phyloP scores from a whole-genome alignment of 371 early-diverging fungal genomes.

The Coemansia sp. region DNA sequence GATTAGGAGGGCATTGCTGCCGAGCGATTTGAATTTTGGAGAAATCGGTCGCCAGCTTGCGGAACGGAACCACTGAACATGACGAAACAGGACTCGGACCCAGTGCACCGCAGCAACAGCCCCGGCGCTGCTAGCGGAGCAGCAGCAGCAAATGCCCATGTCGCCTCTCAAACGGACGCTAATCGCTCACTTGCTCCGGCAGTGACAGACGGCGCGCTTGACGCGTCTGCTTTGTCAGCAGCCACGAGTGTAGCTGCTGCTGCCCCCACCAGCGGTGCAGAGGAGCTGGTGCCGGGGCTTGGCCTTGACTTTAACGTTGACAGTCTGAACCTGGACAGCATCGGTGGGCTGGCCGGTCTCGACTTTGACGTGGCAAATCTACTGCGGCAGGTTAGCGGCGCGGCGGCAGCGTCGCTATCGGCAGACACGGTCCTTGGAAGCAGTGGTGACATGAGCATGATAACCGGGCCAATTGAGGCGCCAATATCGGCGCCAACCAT shows the following conservation, averaged over 20 bases:
- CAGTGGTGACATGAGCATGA: not conserved
- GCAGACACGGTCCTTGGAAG: not conserved
- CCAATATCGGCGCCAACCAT: not conserved
- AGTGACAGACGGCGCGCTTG: not conserved
- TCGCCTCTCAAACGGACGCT: not conserved
- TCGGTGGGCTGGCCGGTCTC: conserved; percentile 24
- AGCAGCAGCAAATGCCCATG: not conserved
- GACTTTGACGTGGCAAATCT: conserved; percentile 43
- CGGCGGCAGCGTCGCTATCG: conserved; percentile 3
- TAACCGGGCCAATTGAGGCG: not conserved
- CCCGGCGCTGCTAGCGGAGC: conserved; percentile 3
- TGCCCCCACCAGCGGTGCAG: not conserved
- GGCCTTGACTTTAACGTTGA: conserved; percentile 40
- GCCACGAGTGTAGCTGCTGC: not conserved
- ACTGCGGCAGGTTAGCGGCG: conserved; percentile 33
- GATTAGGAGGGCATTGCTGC: not conserved
- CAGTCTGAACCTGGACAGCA: conserved; percentile 33
- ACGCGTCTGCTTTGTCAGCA: not conserved
- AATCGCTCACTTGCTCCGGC: not conserved
- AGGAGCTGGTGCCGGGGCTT: conserved; percentile 1
- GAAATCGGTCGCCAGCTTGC: not conserved
- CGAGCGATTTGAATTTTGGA: no score
- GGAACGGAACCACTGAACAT: not conserved
- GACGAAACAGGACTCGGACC: not conserved
- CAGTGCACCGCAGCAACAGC: not conserved